Conservation (phyloP, 306 rosid species). For the Lotus japonicus region DNA sequence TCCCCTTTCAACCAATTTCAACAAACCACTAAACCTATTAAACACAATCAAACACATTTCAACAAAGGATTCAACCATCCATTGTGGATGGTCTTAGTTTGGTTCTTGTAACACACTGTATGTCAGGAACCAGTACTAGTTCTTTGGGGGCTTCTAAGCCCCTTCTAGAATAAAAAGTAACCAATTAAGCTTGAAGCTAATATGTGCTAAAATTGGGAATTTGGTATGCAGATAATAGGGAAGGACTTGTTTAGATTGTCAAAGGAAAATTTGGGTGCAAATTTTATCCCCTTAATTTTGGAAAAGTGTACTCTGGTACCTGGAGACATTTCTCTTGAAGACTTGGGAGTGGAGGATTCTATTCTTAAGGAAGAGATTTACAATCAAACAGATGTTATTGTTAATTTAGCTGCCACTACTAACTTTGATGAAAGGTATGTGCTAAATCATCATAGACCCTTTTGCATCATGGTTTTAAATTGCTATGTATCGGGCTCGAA, state of each 20-base stretch:
- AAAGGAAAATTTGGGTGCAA: conserved; percentile 55
- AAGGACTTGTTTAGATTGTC: conserved; percentile 64
- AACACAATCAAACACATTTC: too few relatives aligned
- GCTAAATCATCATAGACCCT: background rate
- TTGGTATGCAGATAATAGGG: conserved; percentile 40
- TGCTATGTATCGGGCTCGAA: too few relatives aligned
- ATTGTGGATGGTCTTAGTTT: too few relatives aligned
- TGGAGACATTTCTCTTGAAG: conserved; percentile 56
- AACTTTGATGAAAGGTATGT: conserved; percentile 79
- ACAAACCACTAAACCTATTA: too few relatives aligned
- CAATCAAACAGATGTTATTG: conserved; percentile 46
- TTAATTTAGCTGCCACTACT: conserved; percentile 81
- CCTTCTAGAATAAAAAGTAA: too few relatives aligned
- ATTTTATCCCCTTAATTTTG: conserved; percentile 31
- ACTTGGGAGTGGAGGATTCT: conserved; percentile 60
- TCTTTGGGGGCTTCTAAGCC: too few relatives aligned
- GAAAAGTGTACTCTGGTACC: conserved; percentile 50
- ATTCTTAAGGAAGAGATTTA: conserved; percentile 46
- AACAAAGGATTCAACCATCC: too few relatives aligned
- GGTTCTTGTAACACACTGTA: too few relatives aligned
- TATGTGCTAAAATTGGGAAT: background rate
- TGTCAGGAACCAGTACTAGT: too few relatives aligned
- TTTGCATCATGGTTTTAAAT: background rate
- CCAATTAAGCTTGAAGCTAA: conserved; percentile 1
- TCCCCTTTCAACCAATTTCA: too few relatives aligned